Evolutionary conservation across 2,329 filamentous ascomycete genomes (phyloP), one percentile per base, ranked within the genome.

Genomic region (Penicillium frequentans): DNA sequence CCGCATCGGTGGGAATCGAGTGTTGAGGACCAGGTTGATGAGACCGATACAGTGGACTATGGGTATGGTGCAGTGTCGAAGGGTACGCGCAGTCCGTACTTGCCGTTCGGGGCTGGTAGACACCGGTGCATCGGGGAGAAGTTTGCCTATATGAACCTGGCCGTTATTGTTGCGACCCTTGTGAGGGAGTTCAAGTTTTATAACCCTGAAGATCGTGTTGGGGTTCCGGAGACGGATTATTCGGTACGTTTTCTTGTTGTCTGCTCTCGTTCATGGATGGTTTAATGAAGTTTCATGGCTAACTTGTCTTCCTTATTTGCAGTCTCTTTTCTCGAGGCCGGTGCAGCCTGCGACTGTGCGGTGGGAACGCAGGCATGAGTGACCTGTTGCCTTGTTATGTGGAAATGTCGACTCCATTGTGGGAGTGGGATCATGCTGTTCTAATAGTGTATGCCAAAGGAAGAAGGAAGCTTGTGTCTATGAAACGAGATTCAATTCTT

Each of bases 51-150:
- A 55, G 79, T 84, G 42, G 85, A 87, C 60, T 86, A 86, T 64
- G 85, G 84, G 5, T 87, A 85, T 71, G 85, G 85, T 49, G 70
- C 82, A 24, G 79, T 86, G 13, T 82, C 78, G 56, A 87, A 87
- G 75, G 84, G 85, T 24, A 83, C 85, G 6, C 77, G 77, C 46
- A 84, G 80, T 46, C 85, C 86, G 0, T 89, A 90, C 67, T 76
- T 90, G 2, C 89, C 89, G 0, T 91, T 91, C 65, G 89, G 89
- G 2, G 89, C 87, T 0, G 89, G 88, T 0, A 79, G 89, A 45
- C 88, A 91, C 71, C 79, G 89, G 21, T 91, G 89, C 65, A 90
- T 91, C 57, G 89, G 89, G 19, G 89, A 91, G 76, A 88, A 90
- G 69, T 91, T 90, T 70, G 88, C 88, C 0, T 90, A 90, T 65